Conservation (phyloP, 352 stramenopile genomes). For the Nothophytophthora sp. region DNA sequence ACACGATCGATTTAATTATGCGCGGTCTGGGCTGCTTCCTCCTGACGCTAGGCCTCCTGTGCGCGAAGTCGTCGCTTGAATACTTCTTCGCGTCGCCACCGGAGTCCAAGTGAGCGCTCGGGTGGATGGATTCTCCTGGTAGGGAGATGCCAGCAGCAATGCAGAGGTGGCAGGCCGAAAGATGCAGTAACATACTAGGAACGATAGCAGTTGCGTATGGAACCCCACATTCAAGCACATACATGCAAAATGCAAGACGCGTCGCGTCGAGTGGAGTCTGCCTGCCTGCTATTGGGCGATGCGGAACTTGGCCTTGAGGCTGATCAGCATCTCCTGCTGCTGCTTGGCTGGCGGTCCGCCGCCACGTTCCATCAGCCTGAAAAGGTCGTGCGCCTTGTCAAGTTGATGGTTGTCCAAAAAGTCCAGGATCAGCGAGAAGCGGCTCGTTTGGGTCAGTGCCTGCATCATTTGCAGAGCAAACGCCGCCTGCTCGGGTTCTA, state of each 20-base stretch:
- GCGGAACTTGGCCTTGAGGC: slow-evolving; percentile 22
- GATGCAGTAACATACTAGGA: slow-evolving; percentile 29
- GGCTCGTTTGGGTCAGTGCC: slow-evolving; percentile 41
- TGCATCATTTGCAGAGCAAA: slow-evolving; percentile 47
- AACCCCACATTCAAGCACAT: background rate
- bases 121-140: background rate
- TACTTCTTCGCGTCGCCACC: slow-evolving; percentile 67
- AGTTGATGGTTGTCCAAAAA: slow-evolving; percentile 77
- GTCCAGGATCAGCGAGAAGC: slow-evolving; percentile 64
- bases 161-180: slow-evolving; percentile 8
- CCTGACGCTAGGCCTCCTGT: slow-evolving; percentile 74
- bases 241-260: background rate
- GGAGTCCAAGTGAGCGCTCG: slow-evolving; percentile 31
- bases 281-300: background rate
- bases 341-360: background rate
- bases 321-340: slow-evolving; percentile 10
- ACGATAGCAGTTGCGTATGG: slow-evolving; percentile 16
- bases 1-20: slow-evolving; percentile 86
- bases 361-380: slow-evolving; percentile 10
- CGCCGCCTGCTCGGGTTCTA: slow-evolving; percentile 6
- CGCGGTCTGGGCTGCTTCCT: slow-evolving; percentile 83
- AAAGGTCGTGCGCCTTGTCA: slow-evolving; percentile 39
- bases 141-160: background rate
- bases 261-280: background rate
- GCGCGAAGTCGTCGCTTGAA: slow-evolving; percentile 85